Evolutionary conservation across 148 eudicot species (phyloP).

Genomic region (Drosera capensis): DNA sequence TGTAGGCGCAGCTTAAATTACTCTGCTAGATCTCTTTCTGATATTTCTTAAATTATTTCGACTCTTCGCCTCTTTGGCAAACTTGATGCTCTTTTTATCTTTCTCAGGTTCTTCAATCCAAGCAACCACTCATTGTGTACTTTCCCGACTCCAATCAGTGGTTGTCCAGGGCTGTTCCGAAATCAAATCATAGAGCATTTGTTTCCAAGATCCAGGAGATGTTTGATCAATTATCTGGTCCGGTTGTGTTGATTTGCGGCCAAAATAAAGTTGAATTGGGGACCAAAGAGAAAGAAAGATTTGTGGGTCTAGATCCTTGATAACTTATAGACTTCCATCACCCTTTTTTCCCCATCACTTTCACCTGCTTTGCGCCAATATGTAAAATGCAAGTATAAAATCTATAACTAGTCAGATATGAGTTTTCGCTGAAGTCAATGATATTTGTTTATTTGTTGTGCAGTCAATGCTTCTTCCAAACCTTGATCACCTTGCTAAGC

Average conservation of each 20-base stretch:
- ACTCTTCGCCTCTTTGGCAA: neutral
- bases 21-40: neutral
- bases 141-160: constrained; percentile 83
- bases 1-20: neutral
- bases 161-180: constrained; percentile 73
- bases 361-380: too few species aligned
- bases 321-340: neutral
- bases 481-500: too few species aligned
- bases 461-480: too few species aligned
- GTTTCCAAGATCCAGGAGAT: constrained; percentile 65
- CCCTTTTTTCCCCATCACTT: too few species aligned
- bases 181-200: constrained; percentile 70
- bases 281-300: constrained; percentile 77
- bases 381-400: too few species aligned
- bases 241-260: constrained; percentile 82
- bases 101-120: constrained; percentile 55
- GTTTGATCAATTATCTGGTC: constrained; percentile 81
- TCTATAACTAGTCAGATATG: too few species aligned
- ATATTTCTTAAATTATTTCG: neutral
- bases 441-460: too few species aligned
- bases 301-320: constrained; percentile 36
- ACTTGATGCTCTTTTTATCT: constrained; percentile 6
- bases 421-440: too few species aligned
- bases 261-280: constrained; percentile 81
- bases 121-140: constrained; percentile 82